Conservation (phyloP, 2,329 filamentous ascomycete species). For the Paraphoma chrysanthemicola region DNA sequence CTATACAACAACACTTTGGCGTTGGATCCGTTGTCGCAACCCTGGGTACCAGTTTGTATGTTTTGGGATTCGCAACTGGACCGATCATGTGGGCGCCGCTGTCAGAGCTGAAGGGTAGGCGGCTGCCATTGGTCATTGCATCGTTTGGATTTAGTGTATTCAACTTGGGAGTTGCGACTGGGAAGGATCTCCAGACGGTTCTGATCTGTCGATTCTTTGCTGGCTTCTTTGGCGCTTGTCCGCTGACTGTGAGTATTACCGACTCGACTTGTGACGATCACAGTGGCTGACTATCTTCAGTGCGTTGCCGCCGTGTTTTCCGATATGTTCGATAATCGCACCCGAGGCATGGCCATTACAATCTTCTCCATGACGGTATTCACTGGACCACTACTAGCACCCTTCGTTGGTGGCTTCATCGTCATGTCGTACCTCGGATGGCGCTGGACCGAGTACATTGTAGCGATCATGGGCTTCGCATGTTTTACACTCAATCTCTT, state of each 20-base stretch:
- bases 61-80: conserved; percentile 59
- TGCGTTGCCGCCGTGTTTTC: conserved; percentile 63
- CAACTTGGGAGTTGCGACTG: conserved; percentile 56
- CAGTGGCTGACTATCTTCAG: conserved; percentile 14
- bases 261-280: not conserved
- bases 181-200: conserved; percentile 61
- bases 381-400: conserved; percentile 59
- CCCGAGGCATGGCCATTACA: conserved; percentile 52
- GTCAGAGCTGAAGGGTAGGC: conserved; percentile 59
- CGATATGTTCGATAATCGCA: conserved; percentile 60
- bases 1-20: conserved; percentile 47
- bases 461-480: conserved; percentile 62
- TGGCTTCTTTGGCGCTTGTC: conserved; percentile 62
- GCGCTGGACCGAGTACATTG: conserved; percentile 64
- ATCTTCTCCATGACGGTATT: conserved; percentile 62
- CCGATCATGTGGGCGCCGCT: conserved; percentile 57
- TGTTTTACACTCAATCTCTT: conserved; percentile 59
- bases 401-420: conserved; percentile 64
- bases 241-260: conserved; percentile 55
- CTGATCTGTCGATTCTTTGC: conserved; percentile 61
- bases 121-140: conserved; percentile 57
- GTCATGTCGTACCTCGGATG: conserved; percentile 59
- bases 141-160: conserved; percentile 61
- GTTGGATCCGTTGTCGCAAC: conserved; percentile 58
- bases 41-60: conserved; percentile 58